Percentiles rank a stretch among this genome's conserved stretches.
phyloP scores from a whole-genome alignment of 352 stramenopile genomes.

The Thraustochytrium sp. region DNA sequence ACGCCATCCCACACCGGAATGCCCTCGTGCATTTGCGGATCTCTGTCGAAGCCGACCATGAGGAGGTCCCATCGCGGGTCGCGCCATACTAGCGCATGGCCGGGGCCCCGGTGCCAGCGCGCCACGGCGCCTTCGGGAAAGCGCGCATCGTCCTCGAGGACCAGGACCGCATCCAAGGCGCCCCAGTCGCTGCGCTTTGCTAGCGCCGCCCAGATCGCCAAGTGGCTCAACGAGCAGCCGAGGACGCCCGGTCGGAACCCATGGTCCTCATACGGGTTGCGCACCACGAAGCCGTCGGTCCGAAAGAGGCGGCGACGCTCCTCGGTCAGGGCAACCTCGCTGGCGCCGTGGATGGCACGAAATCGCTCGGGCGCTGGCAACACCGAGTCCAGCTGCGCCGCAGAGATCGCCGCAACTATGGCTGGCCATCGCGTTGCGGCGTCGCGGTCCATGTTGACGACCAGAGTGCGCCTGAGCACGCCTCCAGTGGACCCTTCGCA shows the following conservation, averaged over 20 bases:
- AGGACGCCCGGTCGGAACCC: not conserved
- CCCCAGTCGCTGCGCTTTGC: not conserved
- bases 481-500: too few relatives aligned
- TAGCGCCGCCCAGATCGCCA: not conserved
- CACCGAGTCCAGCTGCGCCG: not conserved
- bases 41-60: not conserved
- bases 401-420: not conserved
- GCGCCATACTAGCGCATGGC: not conserved
- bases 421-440: not conserved
- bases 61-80: conserved; percentile 35
- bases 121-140: not conserved
- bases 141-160: conserved; percentile 1
- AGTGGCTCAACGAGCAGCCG: conserved; percentile 14
- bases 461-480: too few relatives aligned
- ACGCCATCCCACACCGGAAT: not conserved
- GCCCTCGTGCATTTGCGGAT: not conserved
- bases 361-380: not conserved
- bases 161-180: not conserved
- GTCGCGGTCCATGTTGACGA: not conserved
- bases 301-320: not conserved
- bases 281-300: not conserved
- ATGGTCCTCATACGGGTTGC: conserved; percentile 30
- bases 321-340: not conserved
- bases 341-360: not conserved
- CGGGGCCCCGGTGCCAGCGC: not conserved